These are phyloP conservation scores for Tardiomyces blankii DNA, from an alignment of 1,139 yeast genomes.

Conservation along the genomic window DNA sequence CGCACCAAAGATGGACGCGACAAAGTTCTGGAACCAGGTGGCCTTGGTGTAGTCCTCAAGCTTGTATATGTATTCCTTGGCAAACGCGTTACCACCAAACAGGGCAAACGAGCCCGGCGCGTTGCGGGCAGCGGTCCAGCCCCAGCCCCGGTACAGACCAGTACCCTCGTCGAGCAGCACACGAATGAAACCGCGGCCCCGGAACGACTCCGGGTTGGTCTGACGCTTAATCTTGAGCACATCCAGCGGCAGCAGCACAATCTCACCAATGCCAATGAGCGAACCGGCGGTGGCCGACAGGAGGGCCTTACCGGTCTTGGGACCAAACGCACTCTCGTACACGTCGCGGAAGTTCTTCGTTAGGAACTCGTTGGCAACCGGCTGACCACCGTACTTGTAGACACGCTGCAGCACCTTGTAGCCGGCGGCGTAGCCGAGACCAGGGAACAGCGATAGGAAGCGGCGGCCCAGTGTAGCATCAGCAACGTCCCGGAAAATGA, in stretches of 20 bases:
- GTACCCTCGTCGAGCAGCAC: slow-evolving; percentile 86
- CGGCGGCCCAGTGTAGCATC: slow-evolving; percentile 58
- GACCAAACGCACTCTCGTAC: slow-evolving; percentile 73
- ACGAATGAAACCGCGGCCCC: slow-evolving; percentile 89
- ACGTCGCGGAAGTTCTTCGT: slow-evolving; percentile 57
- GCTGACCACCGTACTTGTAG: slow-evolving; percentile 98
- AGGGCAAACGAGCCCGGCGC: slow-evolving; percentile 98
- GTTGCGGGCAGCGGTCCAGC: slow-evolving; percentile 99
- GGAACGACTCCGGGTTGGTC: slow-evolving; percentile 96
- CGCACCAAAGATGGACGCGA: slow-evolving; percentile 96
- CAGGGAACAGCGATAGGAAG: slow-evolving; percentile 83
- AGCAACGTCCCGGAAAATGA: slow-evolving; percentile 80
- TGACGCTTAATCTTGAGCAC: slow-evolving; percentile 97
- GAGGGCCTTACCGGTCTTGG: slow-evolving; percentile 92
- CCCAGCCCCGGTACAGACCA: slow-evolving; percentile 96
- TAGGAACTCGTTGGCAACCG: slow-evolving; percentile 90
- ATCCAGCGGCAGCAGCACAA: slow-evolving; percentile 87
- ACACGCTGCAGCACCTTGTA: slow-evolving; percentile 96
- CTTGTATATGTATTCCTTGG: slow-evolving; percentile 89
- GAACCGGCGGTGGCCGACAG: slow-evolving; percentile 98
- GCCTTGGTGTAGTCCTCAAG: slow-evolving; percentile 80
- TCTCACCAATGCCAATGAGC: slow-evolving; percentile 94
- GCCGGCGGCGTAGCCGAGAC: slow-evolving; percentile 96
- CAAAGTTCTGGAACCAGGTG: slow-evolving; percentile 89
- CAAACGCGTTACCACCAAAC: slow-evolving; percentile 98